phyloP scores from a whole-genome alignment of 192 early-diverging fungal species.

The Backusella sp. region DNA sequence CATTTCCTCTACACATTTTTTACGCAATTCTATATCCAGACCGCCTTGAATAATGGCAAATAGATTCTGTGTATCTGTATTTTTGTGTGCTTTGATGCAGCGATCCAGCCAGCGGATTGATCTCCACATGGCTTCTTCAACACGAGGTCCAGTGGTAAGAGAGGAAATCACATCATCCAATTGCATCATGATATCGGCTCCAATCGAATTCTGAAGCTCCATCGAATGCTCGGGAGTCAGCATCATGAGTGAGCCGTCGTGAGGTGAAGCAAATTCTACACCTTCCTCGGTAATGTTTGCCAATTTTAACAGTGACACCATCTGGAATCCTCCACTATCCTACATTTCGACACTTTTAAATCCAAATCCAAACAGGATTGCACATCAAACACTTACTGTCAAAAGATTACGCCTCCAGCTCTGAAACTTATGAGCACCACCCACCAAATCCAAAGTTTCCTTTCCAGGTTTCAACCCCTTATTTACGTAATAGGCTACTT shows the following conservation, averaged over 20 bases:
- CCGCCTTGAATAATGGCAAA: slow-evolving; percentile 92
- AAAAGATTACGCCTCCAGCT: slow-evolving; percentile 76
- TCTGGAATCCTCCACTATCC: slow-evolving; percentile 87
- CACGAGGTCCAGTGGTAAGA: slow-evolving; percentile 73
- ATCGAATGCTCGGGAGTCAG: slow-evolving; percentile 88
- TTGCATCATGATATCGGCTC: slow-evolving; percentile 91
- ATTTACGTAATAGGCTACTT: neutral
- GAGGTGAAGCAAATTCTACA: slow-evolving; percentile 84
- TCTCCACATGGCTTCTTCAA: slow-evolving; percentile 89
- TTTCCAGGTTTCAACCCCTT: slow-evolving; percentile 56
- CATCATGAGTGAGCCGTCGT: slow-evolving; percentile 77
- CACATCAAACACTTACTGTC: slow-evolving; percentile 44
- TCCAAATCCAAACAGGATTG: neutral
- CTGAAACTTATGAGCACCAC: slow-evolving; percentile 80
- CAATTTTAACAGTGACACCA: slow-evolving; percentile 85
- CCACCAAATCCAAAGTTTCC: slow-evolving; percentile 68
- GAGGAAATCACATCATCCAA: slow-evolving; percentile 88
- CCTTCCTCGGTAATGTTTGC: slow-evolving; percentile 83
- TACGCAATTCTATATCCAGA: slow-evolving; percentile 64
- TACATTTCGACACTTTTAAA: neutral
- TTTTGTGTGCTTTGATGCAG: slow-evolving; percentile 72
- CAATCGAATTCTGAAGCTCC: slow-evolving; percentile 82
- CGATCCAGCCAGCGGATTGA: slow-evolving; percentile 88
- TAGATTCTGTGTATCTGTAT: slow-evolving; percentile 73
- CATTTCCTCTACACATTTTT: slow-evolving; percentile 76